Evolutionary conservation across 345 rosid genomes (phyloP).

Genomic region (Eucalyptus pumila): DNA sequence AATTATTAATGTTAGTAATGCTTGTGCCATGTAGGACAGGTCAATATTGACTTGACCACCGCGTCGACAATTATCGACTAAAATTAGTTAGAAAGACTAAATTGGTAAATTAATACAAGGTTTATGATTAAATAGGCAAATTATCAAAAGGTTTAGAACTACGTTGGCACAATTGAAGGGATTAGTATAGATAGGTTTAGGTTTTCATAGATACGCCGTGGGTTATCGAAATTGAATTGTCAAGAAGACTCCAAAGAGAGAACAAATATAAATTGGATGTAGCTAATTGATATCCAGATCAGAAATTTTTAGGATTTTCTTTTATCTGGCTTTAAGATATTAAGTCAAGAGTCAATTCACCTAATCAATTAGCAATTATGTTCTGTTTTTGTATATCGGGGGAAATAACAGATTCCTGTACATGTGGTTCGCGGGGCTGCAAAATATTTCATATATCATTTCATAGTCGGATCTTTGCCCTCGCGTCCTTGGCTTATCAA

Average conservation of each 20-base stretch:
- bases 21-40: fast-evolving
- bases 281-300: background rate
- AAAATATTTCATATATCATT: background rate
- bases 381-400: background rate
- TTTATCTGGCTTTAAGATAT: background rate
- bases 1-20: no score
- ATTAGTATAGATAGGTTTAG: no score
- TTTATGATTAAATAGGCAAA: no score
- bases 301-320: background rate
- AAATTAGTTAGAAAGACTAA: no score
- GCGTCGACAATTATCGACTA: fast-evolving
- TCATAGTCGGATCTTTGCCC: background rate
- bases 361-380: background rate
- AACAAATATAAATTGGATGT: background rate
- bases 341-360: background rate
- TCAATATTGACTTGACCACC: fast-evolving
- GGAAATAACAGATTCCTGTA: background rate
- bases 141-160: fast-evolving
- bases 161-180: fast-evolving
- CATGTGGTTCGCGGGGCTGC: background rate
- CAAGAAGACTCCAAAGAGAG: background rate
- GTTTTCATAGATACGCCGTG: background rate
- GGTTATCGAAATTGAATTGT: background rate
- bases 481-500: background rate
- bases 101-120: fast-evolving